Evolutionary conservation across 805 yeast species (phyloP).

Genomic region (Danielia oregonensis): DNA sequence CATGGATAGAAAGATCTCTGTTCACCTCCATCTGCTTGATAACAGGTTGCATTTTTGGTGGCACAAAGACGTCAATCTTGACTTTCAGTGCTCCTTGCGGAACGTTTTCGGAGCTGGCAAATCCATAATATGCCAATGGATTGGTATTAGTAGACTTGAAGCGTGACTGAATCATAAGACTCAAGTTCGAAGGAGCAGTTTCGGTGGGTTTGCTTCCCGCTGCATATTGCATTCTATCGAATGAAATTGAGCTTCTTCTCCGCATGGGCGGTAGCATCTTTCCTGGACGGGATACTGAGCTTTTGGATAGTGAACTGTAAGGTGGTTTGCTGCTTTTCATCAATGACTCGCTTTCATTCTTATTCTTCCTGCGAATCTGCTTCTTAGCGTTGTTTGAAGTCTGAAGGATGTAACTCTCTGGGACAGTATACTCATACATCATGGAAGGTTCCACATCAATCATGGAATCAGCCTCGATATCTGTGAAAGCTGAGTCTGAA

Average conservation of each 20-base stretch:
- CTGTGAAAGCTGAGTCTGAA: slow-evolving; percentile 42
- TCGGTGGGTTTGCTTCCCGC: slow-evolving; percentile 5
- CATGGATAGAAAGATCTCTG: slow-evolving; percentile 29
- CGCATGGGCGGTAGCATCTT: slow-evolving; percentile 3
- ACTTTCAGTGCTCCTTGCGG: slow-evolving; percentile 11
- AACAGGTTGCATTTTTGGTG: slow-evolving; percentile 28
- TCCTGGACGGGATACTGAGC: not conserved
- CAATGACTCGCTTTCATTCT: not conserved
- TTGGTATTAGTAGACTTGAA: slow-evolving; percentile 32
- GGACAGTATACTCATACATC: slow-evolving; percentile 18
- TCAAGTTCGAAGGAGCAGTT: slow-evolving; percentile 15
- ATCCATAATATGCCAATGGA: slow-evolving; percentile 43
- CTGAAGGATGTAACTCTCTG: slow-evolving; percentile 12
- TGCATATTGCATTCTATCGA: slow-evolving; percentile 11
- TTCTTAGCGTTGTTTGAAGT: not conserved
- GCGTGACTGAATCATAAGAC: slow-evolving; percentile 40
- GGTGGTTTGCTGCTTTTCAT: not conserved
- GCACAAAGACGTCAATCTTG: slow-evolving; percentile 27
- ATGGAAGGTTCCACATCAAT: slow-evolving; percentile 25
- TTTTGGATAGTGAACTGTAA: not conserved
- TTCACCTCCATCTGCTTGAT: slow-evolving; percentile 22
- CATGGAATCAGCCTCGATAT: slow-evolving; percentile 38
- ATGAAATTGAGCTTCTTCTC: slow-evolving; percentile 7
- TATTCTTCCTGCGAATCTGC: slow-evolving; percentile 1
- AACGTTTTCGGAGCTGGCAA: slow-evolving; percentile 28